These are phyloP conservation scores for Clarireedia hainanense DNA, from an alignment of 2,329 filamentous ascomycete species.

Conservation along the genomic window DNA sequence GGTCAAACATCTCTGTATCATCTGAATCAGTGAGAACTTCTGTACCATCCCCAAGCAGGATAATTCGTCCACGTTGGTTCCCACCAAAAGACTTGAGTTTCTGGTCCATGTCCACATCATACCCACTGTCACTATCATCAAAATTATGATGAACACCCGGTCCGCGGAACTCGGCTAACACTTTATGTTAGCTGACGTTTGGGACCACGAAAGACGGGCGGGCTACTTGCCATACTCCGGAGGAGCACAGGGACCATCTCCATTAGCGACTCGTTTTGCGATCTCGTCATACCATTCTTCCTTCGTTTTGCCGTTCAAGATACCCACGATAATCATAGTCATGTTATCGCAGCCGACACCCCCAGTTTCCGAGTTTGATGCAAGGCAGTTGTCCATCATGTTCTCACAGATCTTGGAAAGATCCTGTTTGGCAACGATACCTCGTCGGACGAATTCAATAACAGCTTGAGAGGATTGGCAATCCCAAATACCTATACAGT, in stretches of 20 bases:
- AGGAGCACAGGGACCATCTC: conserved; percentile 95
- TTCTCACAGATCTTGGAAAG: conserved; percentile 96
- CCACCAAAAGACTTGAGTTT: conserved; percentile 57
- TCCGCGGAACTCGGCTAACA: conserved; percentile 73
- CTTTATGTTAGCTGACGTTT: conserved; percentile 21
- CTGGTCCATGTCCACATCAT: conserved; percentile 66
- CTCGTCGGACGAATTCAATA: conserved; percentile 90
- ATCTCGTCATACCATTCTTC: conserved; percentile 98
- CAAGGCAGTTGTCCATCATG: conserved; percentile 99
- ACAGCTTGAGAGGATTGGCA: conserved; percentile 98
- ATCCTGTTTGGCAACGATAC: conserved; percentile 93
- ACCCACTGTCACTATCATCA: conserved; percentile 71
- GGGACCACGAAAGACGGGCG: conserved; percentile 8
- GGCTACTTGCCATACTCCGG: conserved; percentile 83
- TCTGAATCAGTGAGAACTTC: conserved; percentile 84
- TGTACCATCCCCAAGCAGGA: conserved; percentile 90
- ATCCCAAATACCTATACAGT: conserved; percentile 84
- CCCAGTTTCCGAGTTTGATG: conserved; percentile 94
- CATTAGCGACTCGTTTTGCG: conserved; percentile 85
- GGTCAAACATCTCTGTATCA: conserved; percentile 91
- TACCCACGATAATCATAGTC: conserved; percentile 89
- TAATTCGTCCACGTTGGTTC: conserved; percentile 73
- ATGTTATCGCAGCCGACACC: conserved; percentile 99
- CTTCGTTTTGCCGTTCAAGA: conserved; percentile 86
- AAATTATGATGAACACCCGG: conserved; percentile 76